Evolutionary conservation across 805 yeast species (phyloP).

Genomic region (Wickerhamiella hasegawae): DNA sequence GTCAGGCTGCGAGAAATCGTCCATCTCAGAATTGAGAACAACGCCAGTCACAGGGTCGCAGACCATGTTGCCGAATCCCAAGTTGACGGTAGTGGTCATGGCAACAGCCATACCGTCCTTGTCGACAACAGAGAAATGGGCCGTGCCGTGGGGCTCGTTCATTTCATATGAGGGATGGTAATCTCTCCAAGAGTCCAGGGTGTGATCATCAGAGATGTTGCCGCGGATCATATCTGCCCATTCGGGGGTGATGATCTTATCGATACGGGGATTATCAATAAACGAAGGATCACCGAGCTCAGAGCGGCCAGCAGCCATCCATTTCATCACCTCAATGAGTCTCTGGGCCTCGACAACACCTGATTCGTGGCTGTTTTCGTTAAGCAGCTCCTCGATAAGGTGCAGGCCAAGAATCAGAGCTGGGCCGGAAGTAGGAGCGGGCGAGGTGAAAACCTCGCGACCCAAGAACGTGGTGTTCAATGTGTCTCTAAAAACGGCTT

Average conservation of each 20-base stretch:
- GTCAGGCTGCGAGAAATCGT: slow-evolving; percentile 70
- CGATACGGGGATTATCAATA: slow-evolving; percentile 23
- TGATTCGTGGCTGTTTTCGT: slow-evolving; percentile 33
- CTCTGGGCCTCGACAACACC: slow-evolving; percentile 41
- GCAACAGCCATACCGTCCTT: slow-evolving; percentile 59
- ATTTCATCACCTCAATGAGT: slow-evolving; percentile 75
- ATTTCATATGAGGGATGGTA: slow-evolving; percentile 69
- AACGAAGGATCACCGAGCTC: slow-evolving; percentile 55
- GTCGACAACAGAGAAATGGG: slow-evolving; percentile 76
- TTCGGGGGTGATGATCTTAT: slow-evolving; percentile 30
- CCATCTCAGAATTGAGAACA: slow-evolving; percentile 81
- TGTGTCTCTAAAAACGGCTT: slow-evolving; percentile 31
- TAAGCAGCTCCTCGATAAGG: slow-evolving; percentile 35
- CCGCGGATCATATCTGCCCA: slow-evolving; percentile 41
- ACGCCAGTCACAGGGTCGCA: slow-evolving; percentile 74
- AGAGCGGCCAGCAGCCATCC: slow-evolving; percentile 81
- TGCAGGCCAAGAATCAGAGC: slow-evolving; percentile 64
- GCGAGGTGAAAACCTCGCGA: slow-evolving; percentile 36
- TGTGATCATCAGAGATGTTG: slow-evolving; percentile 39
- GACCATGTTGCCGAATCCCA: slow-evolving; percentile 67
- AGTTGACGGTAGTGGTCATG: slow-evolving; percentile 77
- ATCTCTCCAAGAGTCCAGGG: slow-evolving; percentile 45
- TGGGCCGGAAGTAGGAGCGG: slow-evolving; percentile 73
- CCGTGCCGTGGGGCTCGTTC: slow-evolving; percentile 77
- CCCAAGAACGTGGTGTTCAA: slow-evolving; percentile 28